These are phyloP conservation scores for Colletotrichum costaricense DNA, from an alignment of 2,329 filamentous ascomycete species.

Conservation along the genomic window DNA sequence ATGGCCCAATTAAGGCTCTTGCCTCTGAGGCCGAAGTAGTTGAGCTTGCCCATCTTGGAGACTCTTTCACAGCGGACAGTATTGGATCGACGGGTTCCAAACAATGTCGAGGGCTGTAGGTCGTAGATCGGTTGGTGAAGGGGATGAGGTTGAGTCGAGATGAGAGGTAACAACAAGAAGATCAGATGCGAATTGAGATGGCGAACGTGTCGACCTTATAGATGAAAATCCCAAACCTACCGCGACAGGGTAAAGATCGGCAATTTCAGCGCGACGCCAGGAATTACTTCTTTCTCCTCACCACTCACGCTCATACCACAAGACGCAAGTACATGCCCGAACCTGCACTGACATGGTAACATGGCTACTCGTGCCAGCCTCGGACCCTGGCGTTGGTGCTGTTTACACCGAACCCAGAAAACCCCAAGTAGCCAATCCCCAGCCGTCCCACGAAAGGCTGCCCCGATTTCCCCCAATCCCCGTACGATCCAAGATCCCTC, in stretches of 20 bases:
- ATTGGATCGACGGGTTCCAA: conserved; percentile 12
- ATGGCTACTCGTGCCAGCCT: conserved; percentile 30
- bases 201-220: conserved; percentile 32
- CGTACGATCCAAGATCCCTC: conserved; percentile 34
- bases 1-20: conserved; percentile 75
- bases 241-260: conserved; percentile 28
- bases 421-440: conserved; percentile 30
- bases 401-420: conserved; percentile 33
- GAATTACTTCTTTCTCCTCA: conserved; percentile 4
- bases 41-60: conserved; percentile 39
- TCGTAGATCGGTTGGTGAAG: not conserved
- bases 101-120: conserved; percentile 16
- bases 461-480: conserved; percentile 35
- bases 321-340: conserved; percentile 9
- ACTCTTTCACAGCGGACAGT: conserved; percentile 25
- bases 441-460: conserved; percentile 20
- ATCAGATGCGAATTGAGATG: not conserved
- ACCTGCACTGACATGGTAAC: not conserved
- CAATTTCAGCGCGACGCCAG: conserved; percentile 24
- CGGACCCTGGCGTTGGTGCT: conserved; percentile 21
- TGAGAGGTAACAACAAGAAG: not conserved
- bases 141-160: not conserved
- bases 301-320: conserved; percentile 11
- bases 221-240: conserved; percentile 19
- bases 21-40: conserved; percentile 75